phyloP scores from a whole-genome alignment of 2,329 filamentous ascomycete genomes.

The Emergomyces pasteurianus region DNA sequence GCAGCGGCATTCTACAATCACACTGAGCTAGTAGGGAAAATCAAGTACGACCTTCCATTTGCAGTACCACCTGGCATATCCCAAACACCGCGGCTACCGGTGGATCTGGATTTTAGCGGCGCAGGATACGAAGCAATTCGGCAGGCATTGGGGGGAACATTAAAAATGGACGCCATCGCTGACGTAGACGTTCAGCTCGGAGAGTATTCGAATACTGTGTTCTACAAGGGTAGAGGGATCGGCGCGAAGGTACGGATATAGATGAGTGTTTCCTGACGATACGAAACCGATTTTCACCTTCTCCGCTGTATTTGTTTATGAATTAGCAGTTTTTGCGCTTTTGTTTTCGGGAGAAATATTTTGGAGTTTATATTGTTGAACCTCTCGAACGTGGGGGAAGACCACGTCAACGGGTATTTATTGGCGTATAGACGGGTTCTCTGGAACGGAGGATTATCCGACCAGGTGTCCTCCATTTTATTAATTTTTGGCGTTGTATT shows the following conservation, averaged over 20 bases:
- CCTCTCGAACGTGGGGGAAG: neutral
- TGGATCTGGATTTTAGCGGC: slow-evolving; percentile 63
- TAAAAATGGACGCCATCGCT: slow-evolving; percentile 70
- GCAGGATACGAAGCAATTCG: slow-evolving; percentile 74
- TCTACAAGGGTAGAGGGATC: slow-evolving; percentile 59
- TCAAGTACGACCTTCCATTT: slow-evolving; percentile 63
- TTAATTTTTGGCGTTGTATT: neutral
- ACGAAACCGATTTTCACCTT: neutral
- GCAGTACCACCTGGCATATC: slow-evolving; percentile 63
- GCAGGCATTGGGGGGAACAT: slow-evolving; percentile 64
- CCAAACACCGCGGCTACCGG: slow-evolving; percentile 64
- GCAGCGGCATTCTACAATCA: slow-evolving; percentile 79
- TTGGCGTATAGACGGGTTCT: neutral
- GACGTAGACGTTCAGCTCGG: slow-evolving; percentile 63
- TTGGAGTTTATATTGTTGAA: slow-evolving; percentile 4
- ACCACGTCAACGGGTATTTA: neutral
- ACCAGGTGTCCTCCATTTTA: no score
- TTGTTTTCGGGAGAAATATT: slow-evolving; percentile 2
- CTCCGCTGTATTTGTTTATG: neutral
- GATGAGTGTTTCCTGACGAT: neutral
- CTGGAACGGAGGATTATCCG: neutral
- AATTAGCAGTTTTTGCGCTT: slow-evolving; percentile 3
- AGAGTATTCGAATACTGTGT: slow-evolving; percentile 59
- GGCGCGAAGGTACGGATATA: slow-evolving; percentile 47
- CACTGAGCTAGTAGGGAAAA: slow-evolving; percentile 63